A percentile compares a stretch with the other conserved stretches of the same genome.
Conservation (phyloP, 2,329 filamentous ascomycete genomes). For the Aspergillus jensenii region DNA sequence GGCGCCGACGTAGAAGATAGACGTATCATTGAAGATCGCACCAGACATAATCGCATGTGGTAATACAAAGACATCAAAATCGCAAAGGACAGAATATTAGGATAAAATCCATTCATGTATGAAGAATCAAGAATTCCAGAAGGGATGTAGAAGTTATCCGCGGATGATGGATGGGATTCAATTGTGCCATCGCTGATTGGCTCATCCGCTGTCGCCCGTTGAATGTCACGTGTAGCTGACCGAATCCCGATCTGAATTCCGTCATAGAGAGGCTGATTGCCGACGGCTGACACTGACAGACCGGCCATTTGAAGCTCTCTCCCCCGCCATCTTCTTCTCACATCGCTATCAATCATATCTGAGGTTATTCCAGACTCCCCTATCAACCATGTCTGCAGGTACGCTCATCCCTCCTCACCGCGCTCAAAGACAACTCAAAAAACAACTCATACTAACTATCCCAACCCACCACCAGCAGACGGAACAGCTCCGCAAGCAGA, state of each 20-base stretch:
- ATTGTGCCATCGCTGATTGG: too few species aligned
- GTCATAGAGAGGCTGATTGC: slow-evolving; percentile 2
- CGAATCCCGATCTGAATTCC: background rate
- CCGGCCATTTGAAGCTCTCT: background rate
- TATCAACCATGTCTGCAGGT: slow-evolving; percentile 20
- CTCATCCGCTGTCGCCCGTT: too few species aligned
- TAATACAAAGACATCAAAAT: too few species aligned
- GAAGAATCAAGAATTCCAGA: too few species aligned
- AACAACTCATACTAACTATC: slow-evolving; percentile 8
- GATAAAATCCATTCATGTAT: too few species aligned
- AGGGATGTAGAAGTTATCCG: too few species aligned
- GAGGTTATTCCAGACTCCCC: background rate
- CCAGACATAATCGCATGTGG: too few species aligned
- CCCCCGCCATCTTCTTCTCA: background rate
- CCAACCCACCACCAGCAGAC: slow-evolving; percentile 14
- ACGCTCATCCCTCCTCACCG: background rate
- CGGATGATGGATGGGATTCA: too few species aligned
- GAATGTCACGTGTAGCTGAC: too few species aligned
- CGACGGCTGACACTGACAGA: background rate
- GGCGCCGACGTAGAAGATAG: too few species aligned
- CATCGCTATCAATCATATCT: background rate
- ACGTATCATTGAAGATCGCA: too few species aligned
- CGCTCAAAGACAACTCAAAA: background rate
- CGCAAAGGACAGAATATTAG: too few species aligned
- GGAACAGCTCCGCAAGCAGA: slow-evolving; percentile 31